Evolutionary conservation across 371 early-diverging fungal genomes (phyloP).

Genomic region (Mortierella sp.): DNA sequence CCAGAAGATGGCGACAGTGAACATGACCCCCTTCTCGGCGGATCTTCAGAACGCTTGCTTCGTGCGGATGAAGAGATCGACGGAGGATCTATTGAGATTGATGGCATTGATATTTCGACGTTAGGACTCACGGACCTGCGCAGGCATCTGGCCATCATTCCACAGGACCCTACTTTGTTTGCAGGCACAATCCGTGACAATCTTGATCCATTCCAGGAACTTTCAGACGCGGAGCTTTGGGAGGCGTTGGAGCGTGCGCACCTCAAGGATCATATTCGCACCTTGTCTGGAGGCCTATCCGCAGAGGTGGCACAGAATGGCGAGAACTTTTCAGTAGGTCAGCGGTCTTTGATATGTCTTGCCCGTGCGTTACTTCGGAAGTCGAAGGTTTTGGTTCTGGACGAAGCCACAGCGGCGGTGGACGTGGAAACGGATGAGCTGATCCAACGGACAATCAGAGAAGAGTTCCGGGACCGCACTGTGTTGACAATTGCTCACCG

Average conservation of each 20-base stretch:
- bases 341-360: constrained; percentile 88
- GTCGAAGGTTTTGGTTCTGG: constrained; percentile 80
- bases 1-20: no score
- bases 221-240: constrained; percentile 76
- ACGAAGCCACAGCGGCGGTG: constrained; percentile 87
- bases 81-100: constrained; percentile 69
- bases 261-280: constrained; percentile 59
- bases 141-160: constrained; percentile 78
- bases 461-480: constrained; percentile 72
- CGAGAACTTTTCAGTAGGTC: constrained; percentile 84
- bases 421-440: constrained; percentile 82
- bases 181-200: constrained; percentile 74
- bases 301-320: constrained; percentile 74
- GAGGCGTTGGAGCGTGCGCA: constrained; percentile 68
- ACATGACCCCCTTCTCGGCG: constrained; percentile 16
- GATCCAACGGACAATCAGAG: constrained; percentile 85
- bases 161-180: constrained; percentile 78
- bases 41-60: no score
- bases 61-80: constrained; percentile 56
- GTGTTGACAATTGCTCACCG: constrained; percentile 85
- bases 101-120: constrained; percentile 69
- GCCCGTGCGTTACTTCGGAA: constrained; percentile 85
- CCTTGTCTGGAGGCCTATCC: constrained; percentile 60
- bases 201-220: constrained; percentile 73
- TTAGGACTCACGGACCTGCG: constrained; percentile 76